Conservation (phyloP, 2,329 filamentous ascomycete species). For the Aspergillus sergii region DNA sequence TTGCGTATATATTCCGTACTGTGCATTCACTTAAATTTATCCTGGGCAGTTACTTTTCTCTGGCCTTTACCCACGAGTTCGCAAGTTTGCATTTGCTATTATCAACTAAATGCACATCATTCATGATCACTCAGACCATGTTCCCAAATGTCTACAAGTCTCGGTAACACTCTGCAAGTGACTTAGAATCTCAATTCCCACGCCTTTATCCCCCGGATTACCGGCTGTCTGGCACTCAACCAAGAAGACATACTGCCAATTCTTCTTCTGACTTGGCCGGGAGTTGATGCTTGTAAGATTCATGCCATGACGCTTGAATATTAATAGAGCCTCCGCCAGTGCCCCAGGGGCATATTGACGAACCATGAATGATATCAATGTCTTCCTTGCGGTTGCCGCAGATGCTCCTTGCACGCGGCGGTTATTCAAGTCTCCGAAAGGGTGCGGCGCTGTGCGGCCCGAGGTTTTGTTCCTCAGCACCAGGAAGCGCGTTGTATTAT, state of each 20-base stretch:
- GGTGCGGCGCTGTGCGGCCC: constrained; percentile 25
- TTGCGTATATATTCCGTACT: background rate
- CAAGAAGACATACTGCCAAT: constrained; percentile 95
- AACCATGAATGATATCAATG: constrained; percentile 80
- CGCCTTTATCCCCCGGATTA: constrained; percentile 29
- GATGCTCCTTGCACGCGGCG: constrained; percentile 3
- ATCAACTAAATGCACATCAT: background rate
- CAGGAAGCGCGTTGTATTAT: constrained; percentile 53
- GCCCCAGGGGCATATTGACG: constrained; percentile 78
- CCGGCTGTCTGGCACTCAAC: constrained; percentile 76
- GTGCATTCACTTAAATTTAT: background rate
- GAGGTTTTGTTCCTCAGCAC: constrained; percentile 42
- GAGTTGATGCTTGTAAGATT: constrained; percentile 92
- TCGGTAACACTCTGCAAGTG: constrained; percentile 41
- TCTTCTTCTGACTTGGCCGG: constrained; percentile 70
- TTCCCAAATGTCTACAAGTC: constrained; percentile 43
- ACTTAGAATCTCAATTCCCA: constrained; percentile 33
- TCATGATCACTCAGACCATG: constrained; percentile 40
- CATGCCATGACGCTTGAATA: constrained; percentile 72
- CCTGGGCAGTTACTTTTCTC: background rate
- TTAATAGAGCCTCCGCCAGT: constrained; percentile 75
- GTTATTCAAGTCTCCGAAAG: constrained; percentile 21
- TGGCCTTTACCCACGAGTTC: background rate
- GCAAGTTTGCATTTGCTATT: background rate
- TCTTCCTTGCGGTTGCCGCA: constrained; percentile 48